Evolutionary conservation across 805 yeast species (phyloP).

Genomic region (Lipomyces chichibuensis): DNA sequence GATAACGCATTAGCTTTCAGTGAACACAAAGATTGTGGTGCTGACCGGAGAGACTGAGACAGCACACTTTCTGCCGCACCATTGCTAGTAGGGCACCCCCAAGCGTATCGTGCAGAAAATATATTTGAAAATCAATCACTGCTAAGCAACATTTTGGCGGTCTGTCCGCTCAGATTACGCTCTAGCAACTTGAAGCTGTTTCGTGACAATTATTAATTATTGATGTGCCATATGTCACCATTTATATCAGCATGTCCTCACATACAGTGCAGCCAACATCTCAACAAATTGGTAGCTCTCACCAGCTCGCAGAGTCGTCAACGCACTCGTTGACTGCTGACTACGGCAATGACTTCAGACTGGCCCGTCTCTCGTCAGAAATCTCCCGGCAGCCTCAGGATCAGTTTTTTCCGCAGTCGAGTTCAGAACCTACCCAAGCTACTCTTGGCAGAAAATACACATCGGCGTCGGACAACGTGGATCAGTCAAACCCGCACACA

Average conservation of each 20-base stretch:
- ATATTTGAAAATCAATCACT: no score
- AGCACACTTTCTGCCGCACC: no score
- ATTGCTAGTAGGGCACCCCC: no score
- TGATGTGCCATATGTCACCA: not conserved
- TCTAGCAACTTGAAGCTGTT: no score
- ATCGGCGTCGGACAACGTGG: not conserved
- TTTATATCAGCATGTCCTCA: not conserved
- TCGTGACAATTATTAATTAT: not conserved
- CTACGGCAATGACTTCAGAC: slow-evolving; percentile 1
- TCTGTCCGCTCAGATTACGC: no score
- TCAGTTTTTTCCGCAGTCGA: not conserved
- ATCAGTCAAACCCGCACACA: not conserved
- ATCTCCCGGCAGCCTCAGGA: not conserved
- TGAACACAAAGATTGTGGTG: no score
- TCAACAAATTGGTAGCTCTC: not conserved
- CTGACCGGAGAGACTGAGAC: no score
- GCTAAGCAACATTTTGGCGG: no score
- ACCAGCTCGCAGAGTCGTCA: not conserved
- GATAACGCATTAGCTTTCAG: no score
- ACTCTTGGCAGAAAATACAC: not conserved
- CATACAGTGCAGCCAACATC: not conserved
- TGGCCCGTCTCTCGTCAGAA: slow-evolving; percentile 4
- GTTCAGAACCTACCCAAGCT: not conserved
- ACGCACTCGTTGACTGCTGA: not conserved
- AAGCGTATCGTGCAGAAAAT: no score